Conservation (phyloP, 306 rosid species). For the Fagus sylvatica region DNA sequence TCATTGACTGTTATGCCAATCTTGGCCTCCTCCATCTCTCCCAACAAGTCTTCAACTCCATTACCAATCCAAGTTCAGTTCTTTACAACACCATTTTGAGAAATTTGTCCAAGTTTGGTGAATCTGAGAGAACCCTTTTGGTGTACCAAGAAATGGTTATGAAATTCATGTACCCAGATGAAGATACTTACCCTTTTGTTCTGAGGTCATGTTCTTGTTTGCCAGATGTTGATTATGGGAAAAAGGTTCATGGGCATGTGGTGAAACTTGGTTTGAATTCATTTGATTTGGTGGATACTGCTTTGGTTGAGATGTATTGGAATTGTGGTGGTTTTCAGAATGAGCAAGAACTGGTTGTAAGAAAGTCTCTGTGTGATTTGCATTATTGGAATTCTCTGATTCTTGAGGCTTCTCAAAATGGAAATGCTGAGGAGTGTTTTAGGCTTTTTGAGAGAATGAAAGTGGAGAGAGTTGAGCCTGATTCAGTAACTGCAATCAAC, state of each 20-base stretch:
- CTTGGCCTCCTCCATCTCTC: conserved; percentile 47
- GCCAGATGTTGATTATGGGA: conserved; percentile 35
- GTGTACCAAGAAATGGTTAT: conserved; percentile 52
- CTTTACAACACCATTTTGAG: conserved; percentile 44
- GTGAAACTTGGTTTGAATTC: conserved; percentile 65
- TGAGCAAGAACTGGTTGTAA: conserved; percentile 29
- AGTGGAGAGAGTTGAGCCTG: conserved; percentile 35
- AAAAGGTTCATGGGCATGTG: conserved; percentile 50
- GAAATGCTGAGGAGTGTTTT: conserved; percentile 36
- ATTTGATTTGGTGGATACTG: conserved; percentile 36
- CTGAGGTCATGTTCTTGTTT: conserved; percentile 46
- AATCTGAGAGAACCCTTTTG: conserved; percentile 40
- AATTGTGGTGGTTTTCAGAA: conserved; percentile 14
- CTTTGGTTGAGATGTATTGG: conserved; percentile 41
- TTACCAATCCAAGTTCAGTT: conserved; percentile 36
- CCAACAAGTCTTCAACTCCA: conserved; percentile 42
- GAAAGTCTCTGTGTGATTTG: conserved; percentile 20
- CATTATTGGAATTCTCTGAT: conserved; percentile 44
- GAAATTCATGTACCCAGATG: conserved; percentile 52
- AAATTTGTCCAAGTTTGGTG: conserved; percentile 41
- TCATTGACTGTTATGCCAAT: conserved; percentile 58
- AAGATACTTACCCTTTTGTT: conserved; percentile 41
- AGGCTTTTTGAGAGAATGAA: conserved; percentile 42
- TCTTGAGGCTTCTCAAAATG: conserved; percentile 41
- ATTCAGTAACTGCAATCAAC: conserved; percentile 38